phyloP scores from a whole-genome alignment of 805 yeast genomes.

The Candida quercuum region DNA sequence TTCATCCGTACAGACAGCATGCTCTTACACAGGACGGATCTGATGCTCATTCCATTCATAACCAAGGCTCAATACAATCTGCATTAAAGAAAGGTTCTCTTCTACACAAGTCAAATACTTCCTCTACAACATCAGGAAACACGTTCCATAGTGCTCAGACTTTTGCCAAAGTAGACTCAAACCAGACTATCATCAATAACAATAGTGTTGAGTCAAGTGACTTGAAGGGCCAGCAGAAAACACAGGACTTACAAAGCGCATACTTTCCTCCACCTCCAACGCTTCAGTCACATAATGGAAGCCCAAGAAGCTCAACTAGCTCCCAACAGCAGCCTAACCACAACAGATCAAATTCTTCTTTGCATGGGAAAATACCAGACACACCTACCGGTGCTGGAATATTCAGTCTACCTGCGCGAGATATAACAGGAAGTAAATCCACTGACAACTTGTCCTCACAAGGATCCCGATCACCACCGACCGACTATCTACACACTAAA shows the following conservation, averaged over 20 bases:
- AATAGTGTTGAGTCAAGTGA: conserved; percentile 7
- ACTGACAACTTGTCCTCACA: background rate
- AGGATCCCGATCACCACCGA: conserved; percentile 12
- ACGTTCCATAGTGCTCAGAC: conserved; percentile 6
- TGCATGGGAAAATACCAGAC: conserved; percentile 13
- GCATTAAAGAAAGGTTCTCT: too few species aligned
- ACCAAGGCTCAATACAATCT: too few species aligned
- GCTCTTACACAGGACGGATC: background rate
- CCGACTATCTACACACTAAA: conserved; percentile 3
- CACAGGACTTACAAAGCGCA: background rate
- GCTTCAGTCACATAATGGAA: background rate
- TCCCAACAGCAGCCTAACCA: background rate
- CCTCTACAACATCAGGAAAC: conserved; percentile 5
- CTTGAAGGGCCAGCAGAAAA: background rate
- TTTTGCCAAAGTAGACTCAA: conserved; percentile 1
- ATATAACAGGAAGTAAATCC: background rate
- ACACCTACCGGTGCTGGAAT: conserved; percentile 20
- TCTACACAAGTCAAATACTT: background rate
- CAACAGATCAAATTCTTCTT: conserved; percentile 7
- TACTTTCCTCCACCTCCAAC: conserved; percentile 1
- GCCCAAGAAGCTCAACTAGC: too few species aligned
- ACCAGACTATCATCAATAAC: conserved; percentile 4
- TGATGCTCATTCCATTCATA: too few species aligned
- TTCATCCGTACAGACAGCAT: background rate
- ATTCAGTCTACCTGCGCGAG: conserved; percentile 14